Evolutionary conservation across 2,329 filamentous ascomycete genomes (phyloP), one percentile per base, ranked within the genome.

Genomic region (Calycina marina): DNA sequence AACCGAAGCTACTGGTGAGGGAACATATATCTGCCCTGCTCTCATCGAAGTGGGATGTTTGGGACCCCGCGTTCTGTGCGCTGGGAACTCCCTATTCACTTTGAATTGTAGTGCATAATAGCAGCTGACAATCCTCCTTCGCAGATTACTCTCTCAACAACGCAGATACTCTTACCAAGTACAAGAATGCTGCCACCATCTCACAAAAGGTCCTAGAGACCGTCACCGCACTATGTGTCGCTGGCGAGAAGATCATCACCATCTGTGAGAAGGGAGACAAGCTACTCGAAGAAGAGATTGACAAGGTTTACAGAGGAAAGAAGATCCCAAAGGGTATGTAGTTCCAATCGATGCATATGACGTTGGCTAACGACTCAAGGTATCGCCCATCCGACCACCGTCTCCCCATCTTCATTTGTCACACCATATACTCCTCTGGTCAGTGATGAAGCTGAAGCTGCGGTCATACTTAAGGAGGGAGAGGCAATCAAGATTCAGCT

Each of bases 231-330:
- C 65, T 77, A 42, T 73, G 83, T 56, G 68, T 81, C 40, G 79
- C 88, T 42, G 88, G 84, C 49, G 81, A 78, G 59, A 94, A 93
- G 69, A 84, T 96, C 52, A 71, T 96, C 49, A 77, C 84, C 50
- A 72, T 98, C 59, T 98, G 90, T 66, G 78, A 93, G 67, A 77
- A 86, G 66, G 90, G 90, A 48, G 90, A 98, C 65, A 79, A 86
- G 69, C 69, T 98, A 40, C 70, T 98, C 43, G 85, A 90, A 44
- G 88, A 93, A 54, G 90, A 96, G 62, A 69, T 93, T 35, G 61
- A 72, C 55, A 96, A 96, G 69, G 88, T 98, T 52, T 98, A 90
- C 72, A 86, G 93, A 58, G 88, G 86, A 61, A 96, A 96, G 71
- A 96, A 94, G 68, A 77, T 94, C 53, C 58, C 65, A 56, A 98